Conservation (phyloP, 768 basidiomycete genomes). For the Suillus tomentosus region DNA sequence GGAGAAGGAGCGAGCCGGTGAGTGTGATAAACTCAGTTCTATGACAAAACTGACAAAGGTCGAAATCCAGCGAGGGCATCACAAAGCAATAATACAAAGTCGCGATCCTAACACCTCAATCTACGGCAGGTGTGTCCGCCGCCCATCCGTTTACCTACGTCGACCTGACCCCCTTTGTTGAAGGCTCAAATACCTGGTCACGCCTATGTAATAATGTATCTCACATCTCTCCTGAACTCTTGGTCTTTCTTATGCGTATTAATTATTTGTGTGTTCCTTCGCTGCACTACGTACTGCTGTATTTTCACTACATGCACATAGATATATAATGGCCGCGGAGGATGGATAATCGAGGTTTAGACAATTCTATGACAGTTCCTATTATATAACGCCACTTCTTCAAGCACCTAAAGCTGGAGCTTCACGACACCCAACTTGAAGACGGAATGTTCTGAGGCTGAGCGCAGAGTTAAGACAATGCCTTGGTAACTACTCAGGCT, state of each 20-base stretch:
- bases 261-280: not conserved
- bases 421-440: not conserved
- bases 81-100: not conserved
- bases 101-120: not conserved
- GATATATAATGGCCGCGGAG: not conserved
- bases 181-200: not conserved
- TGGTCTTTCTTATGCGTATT: not conserved
- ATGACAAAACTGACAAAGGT: not conserved
- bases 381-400: not conserved
- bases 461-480: not conserved
- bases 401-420: not conserved
- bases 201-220: not conserved
- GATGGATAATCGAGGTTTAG: not conserved
- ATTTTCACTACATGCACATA: not conserved
- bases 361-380: not conserved
- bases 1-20: conserved; percentile 6
- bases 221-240: not conserved
- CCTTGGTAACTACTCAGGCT: not conserved
- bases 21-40: not conserved
- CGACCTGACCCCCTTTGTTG: not conserved
- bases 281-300: not conserved
- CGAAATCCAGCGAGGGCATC: not conserved
- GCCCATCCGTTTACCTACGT: too few species aligned
- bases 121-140: not conserved
- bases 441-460: not conserved